phyloP scores from a whole-genome alignment of 2,329 filamentous ascomycete genomes.

The Claviceps lovelessii region DNA sequence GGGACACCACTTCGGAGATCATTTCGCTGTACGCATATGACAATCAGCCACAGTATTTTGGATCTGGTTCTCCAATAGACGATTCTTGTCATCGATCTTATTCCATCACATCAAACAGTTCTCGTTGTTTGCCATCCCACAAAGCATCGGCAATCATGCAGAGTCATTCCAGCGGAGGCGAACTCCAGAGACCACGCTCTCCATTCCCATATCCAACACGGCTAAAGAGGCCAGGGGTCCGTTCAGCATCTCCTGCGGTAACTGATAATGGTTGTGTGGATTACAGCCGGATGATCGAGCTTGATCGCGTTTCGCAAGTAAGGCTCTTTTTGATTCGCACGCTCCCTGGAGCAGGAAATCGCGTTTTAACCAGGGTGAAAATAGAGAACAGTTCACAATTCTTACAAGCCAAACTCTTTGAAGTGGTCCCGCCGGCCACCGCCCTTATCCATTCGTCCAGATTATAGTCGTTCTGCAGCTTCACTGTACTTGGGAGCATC shows the following conservation, averaged over 20 bases:
- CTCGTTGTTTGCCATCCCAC: slow-evolving; percentile 30
- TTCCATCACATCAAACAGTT: slow-evolving; percentile 39
- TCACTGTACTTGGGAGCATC: slow-evolving; percentile 22
- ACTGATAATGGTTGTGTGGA: slow-evolving; percentile 33
- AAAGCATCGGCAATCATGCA: slow-evolving; percentile 34
- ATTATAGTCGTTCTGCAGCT: slow-evolving; percentile 26
- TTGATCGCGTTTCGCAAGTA: slow-evolving; percentile 34
- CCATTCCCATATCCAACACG: slow-evolving; percentile 46
- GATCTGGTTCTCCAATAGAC: slow-evolving; percentile 28
- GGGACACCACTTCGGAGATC: slow-evolving; percentile 39
- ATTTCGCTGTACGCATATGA: slow-evolving; percentile 41
- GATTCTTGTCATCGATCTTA: slow-evolving; percentile 36
- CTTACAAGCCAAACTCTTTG: slow-evolving; percentile 25
- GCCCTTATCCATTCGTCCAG: slow-evolving; percentile 25
- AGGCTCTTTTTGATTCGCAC: slow-evolving; percentile 8
- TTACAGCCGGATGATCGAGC: slow-evolving; percentile 35
- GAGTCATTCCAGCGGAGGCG: slow-evolving; percentile 28
- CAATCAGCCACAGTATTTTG: slow-evolving; percentile 30
- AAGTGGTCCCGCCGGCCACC: slow-evolving; percentile 22
- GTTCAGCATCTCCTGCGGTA: slow-evolving; percentile 34
- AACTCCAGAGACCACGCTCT: slow-evolving; percentile 39
- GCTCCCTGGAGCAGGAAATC: not conserved
- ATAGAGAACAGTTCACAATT: slow-evolving; percentile 32
- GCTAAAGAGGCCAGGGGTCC: slow-evolving; percentile 37
- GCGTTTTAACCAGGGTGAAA: slow-evolving; percentile 5